A percentile compares a stretch with the other conserved stretches of the same genome.
Conservation (phyloP, 306 rosid species). For the Dalbergia oliveri region DNA sequence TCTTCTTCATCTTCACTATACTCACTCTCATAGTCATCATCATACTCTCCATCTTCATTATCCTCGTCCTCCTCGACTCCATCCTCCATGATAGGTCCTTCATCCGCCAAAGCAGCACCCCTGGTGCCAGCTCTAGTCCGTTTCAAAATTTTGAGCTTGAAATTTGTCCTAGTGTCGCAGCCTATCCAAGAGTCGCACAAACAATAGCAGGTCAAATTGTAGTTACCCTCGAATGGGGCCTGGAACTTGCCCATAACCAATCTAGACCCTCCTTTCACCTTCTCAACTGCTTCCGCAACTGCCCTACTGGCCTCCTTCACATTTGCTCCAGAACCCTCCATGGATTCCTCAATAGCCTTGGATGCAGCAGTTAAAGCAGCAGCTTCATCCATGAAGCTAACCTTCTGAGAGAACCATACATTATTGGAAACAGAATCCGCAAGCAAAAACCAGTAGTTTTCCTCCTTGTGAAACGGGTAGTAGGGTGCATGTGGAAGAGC, state of each 20-base stretch:
- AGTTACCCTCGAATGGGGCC: conserved; percentile 93
- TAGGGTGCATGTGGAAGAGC: conserved; percentile 95
- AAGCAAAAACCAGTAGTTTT: conserved; percentile 87
- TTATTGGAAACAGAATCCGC: conserved; percentile 80
- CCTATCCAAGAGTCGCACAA: conserved; percentile 97
- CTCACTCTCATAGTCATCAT: conserved; percentile 64
- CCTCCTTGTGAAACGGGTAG: conserved; percentile 95
- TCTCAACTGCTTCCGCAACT: conserved; percentile 78
- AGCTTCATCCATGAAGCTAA: conserved; percentile 92
- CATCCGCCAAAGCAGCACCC: conserved; percentile 63
- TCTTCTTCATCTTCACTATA: conserved; percentile 66
- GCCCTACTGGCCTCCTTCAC: conserved; percentile 80
- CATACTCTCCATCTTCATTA: conserved; percentile 59
- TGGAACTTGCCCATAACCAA: conserved; percentile 86
- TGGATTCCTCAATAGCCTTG: conserved; percentile 90
- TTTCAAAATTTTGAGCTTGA: conserved; percentile 83
- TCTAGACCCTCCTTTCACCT: conserved; percentile 86
- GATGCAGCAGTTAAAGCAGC: conserved; percentile 87
- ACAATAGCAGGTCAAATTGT: conserved; percentile 82
- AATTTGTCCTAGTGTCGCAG: conserved; percentile 77
- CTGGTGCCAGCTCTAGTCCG: conserved; percentile 95
- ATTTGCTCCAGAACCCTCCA: conserved; percentile 89
- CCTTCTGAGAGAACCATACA: conserved; percentile 96
- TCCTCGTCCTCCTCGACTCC: conserved; percentile 66
- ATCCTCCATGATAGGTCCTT: conserved; percentile 65